Conservation (phyloP, 352 stramenopile genomes). For the Phytophthora idaei region DNA sequence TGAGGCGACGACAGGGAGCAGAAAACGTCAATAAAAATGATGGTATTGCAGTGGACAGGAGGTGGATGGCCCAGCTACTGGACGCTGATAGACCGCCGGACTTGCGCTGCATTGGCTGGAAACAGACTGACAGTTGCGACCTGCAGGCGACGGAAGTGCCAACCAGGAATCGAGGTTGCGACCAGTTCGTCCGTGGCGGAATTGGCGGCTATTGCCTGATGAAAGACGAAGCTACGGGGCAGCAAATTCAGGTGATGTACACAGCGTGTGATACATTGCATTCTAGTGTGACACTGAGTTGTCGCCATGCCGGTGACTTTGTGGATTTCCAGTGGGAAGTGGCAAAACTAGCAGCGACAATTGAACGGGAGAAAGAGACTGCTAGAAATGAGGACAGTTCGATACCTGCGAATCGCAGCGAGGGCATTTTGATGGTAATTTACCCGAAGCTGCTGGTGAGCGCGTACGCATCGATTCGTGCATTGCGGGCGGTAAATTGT, state of each 20-base stretch:
- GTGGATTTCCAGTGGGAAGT: slow-evolving; percentile 42
- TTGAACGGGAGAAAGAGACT: slow-evolving; percentile 22
- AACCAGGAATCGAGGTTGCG: slow-evolving; percentile 46
- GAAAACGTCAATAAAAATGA: neutral
- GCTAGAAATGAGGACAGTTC: neutral
- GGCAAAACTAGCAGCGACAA: slow-evolving; percentile 8
- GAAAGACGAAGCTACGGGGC: slow-evolving; percentile 37
- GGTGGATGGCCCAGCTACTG: slow-evolving; percentile 20
- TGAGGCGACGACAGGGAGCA: slow-evolving; percentile 22
- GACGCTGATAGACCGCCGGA: slow-evolving; percentile 21
- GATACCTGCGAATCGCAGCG: neutral
- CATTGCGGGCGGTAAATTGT: slow-evolving; percentile 50
- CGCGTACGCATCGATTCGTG: slow-evolving; percentile 45
- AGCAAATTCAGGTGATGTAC: slow-evolving; percentile 47
- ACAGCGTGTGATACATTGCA: slow-evolving; percentile 42
- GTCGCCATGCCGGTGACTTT: slow-evolving; percentile 52
- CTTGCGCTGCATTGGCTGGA: slow-evolving; percentile 55
- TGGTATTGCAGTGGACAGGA: neutral
- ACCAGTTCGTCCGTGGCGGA: slow-evolving; percentile 43
- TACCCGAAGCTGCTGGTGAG: slow-evolving; percentile 59
- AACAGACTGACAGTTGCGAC: slow-evolving; percentile 52
- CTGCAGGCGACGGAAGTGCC: slow-evolving; percentile 29
- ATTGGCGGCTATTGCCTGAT: slow-evolving; percentile 59
- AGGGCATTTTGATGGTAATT: slow-evolving; percentile 62
- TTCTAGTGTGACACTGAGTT: slow-evolving; percentile 46